Evolutionary conservation across 177 flowering plant genomes (phyloP).

Genomic region (Telopea speciosissima): DNA sequence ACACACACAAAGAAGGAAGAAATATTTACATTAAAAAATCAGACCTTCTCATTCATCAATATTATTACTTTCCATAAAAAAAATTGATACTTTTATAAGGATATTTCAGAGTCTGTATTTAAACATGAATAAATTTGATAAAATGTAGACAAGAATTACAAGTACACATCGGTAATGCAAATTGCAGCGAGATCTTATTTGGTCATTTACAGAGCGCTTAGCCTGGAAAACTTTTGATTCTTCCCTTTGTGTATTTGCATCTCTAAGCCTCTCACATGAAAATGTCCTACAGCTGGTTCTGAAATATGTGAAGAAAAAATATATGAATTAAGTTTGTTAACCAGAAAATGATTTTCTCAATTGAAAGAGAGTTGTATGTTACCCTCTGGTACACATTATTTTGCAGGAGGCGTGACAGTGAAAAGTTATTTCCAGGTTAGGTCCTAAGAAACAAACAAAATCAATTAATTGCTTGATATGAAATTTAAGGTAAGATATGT

Average conservation of each 20-base stretch:
- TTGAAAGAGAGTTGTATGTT: not conserved
- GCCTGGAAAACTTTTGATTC: not conserved
- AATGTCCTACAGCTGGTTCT: not conserved
- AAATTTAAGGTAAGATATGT: not conserved
- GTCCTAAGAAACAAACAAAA: conserved; percentile 34
- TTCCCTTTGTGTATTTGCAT: not conserved
- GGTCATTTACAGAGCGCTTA: not conserved
- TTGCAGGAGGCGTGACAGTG: conserved; percentile 22
- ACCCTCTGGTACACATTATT: conserved; percentile 11
- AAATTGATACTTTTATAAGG: not conserved
- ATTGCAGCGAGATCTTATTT: not conserved
- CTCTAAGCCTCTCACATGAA: not conserved
- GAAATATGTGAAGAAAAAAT: not conserved
- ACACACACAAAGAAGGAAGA: no score
- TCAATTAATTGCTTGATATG: conserved; percentile 11
- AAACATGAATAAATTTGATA: not conserved
- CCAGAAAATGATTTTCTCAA: not conserved
- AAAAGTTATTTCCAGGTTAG: conserved; percentile 58
- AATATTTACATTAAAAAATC: not conserved
- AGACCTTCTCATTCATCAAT: not conserved
- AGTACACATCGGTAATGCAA: not conserved
- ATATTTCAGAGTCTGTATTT: not conserved
- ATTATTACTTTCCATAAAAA: no score
- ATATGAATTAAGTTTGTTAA: not conserved
- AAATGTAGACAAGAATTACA: not conserved